Evolutionary conservation across 2,329 filamentous ascomycete species (phyloP), one percentile per base, ranked within the genome.

Genomic region (Xylariaceae sp.): DNA sequence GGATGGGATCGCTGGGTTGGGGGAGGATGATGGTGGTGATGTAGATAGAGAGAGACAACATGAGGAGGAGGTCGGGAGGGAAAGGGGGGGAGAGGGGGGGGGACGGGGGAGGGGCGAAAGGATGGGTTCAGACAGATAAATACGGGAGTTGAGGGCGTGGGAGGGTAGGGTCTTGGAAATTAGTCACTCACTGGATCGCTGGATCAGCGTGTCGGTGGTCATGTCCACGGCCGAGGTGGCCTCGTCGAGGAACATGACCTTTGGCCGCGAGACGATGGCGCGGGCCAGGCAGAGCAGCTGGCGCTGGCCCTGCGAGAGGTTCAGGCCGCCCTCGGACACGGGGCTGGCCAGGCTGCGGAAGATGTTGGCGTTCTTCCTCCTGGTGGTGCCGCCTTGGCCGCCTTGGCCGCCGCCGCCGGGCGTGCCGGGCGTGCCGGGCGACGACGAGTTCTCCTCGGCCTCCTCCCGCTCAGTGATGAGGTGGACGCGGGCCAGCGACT

Each of bases 201-300:
- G 83, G 48, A 88, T 88, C 17, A 85, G 68, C 1, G 70, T 63
- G 52, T 89, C 83, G 0, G 83, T 88, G 25, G 70, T 65, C 78
- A 86, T 85, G 55, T 88, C 83, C 3, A 89, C 82, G 0, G 83
- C 82, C 3, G 75, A 80, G 0, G 84, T 90, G 1, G 84, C 83
- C 60, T 89, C 83, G 52, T 90, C 83, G 1, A 89, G 70, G 2
- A 89, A 76, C 73, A 90, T 82, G 46, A 90, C 77, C 51, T 82
- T 81, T 3, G 83, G 82, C 0, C 78, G 70, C 0, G 75, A 70
- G 16, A 86, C 76, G 45, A 87, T 85, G 32, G 78, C 82, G 32
- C 77, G 77, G 1, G 82, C 82, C 4, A 86, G 73, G 49, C 81
- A 86, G 23, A 88, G 70, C 1, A 87, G 76, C 56, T 88, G 83